Conservation (phyloP, 805 yeast species). For the Candida pini region DNA sequence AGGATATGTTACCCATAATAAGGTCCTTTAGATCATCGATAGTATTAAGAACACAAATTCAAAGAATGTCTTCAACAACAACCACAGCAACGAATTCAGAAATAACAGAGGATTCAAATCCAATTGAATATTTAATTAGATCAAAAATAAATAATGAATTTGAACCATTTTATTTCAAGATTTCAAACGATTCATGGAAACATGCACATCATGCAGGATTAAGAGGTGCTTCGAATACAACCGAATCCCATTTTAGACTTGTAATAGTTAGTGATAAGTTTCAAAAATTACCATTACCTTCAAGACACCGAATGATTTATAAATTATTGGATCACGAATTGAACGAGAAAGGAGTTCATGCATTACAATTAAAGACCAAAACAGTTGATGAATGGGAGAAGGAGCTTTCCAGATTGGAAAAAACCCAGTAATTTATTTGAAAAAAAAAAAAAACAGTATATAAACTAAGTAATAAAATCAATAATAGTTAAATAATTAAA, state of each 20-base stretch:
- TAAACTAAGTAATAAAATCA: not conserved
- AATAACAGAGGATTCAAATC: constrained; percentile 28
- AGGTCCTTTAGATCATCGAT: too few relatives aligned
- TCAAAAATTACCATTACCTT: constrained; percentile 57
- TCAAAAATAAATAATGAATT: constrained; percentile 36
- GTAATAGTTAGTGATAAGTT: constrained; percentile 68
- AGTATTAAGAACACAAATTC: not conserved
- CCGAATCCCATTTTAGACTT: constrained; percentile 80
- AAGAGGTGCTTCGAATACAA: constrained; percentile 61
- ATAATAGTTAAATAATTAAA: constrained; percentile 2
- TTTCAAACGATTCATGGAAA: constrained; percentile 78
- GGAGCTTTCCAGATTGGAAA: constrained; percentile 1
- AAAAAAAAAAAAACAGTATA: not conserved
- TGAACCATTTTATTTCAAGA: constrained; percentile 41
- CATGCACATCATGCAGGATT: constrained; percentile 86
- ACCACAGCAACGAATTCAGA: constrained; percentile 1
- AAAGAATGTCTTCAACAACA: constrained; percentile 6
- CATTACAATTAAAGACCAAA: constrained; percentile 78
- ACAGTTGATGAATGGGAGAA: constrained; percentile 53
- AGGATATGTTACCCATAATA: too few relatives aligned
- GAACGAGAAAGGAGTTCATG: constrained; percentile 71
- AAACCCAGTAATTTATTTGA: not conserved
- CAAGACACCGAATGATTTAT: constrained; percentile 76
- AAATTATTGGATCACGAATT: constrained; percentile 66
- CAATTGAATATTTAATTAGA: constrained; percentile 46